Evolutionary conservation across 495 filamentous ascomycete species (phyloP), one percentile per base, ranked within the genome.

Genomic region (Aspergillus kassunensis): DNA sequence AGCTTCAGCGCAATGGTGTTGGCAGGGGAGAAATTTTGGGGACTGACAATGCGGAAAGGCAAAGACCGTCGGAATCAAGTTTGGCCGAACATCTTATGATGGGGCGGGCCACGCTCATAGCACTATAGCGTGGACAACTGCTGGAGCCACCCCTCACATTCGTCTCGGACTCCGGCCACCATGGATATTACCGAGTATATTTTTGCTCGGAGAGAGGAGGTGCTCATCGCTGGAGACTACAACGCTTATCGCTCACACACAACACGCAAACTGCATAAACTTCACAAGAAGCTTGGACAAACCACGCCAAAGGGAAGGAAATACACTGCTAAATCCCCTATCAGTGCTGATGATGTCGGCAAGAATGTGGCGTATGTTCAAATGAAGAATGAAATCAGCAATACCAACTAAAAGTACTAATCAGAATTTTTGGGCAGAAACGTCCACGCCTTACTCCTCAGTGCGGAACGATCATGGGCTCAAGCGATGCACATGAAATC

Each of bases 131-230:
- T 33, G 24, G n/a, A 42, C 20, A n/a, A 15, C n/a, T 34, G 15
- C 42, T 36, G 4, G 41, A 46, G 40, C 12, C 42, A 20, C 42
- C 33, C 41, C 50, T 35, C 50, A 15, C 15, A 15, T 18, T 21
- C 24, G 21, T 34, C 24, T 15, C 20, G 36, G 49, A n/a, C 15
- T 30, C 46, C 6, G 35, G 33, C 24, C 35, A 61, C 46, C 46
- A 97, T 99, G 93, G 91, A 97, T 49, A 87, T 97, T 65, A 97
- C 93, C 16, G 81, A 81, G 46, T 91, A 87, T 52, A 77, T 97
- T 49, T 80, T 88, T 61, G 81, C 83, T 36, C 80, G 82, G 34
- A 74, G 91, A 31, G 88, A 96, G 63, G 82, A 88, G 60, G 89
- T 86, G 6, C 81, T 96, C 36, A 80, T 95, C 7, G 81, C 89